Conservation (phyloP, 345 rosid genomes). For the Arabis alpina region DNA sequence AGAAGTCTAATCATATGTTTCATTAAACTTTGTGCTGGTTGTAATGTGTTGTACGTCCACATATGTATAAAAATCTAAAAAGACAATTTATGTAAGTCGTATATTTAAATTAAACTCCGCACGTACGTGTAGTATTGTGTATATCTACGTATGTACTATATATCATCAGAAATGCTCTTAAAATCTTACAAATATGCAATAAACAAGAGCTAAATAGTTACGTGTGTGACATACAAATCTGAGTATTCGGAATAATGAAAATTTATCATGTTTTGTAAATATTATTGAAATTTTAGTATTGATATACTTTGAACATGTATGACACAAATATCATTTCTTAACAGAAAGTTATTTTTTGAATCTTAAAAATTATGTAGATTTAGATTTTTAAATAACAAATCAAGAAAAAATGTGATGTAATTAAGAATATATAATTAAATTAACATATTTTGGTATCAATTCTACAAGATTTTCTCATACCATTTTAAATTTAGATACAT, state of each 20-base stretch:
- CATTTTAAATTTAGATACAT: too few relatives aligned
- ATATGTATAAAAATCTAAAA: not conserved
- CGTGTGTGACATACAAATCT: too few relatives aligned
- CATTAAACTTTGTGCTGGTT: constrained; percentile 1
- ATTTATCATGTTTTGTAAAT: too few relatives aligned
- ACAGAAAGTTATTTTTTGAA: not conserved
- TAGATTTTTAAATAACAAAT: not conserved
- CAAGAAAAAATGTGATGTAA: too few relatives aligned
- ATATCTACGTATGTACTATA: not conserved
- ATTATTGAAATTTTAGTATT: too few relatives aligned
- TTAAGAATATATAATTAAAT: not conserved
- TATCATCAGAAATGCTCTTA: constrained; percentile 8
- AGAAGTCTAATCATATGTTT: not conserved
- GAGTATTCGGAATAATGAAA: not conserved
- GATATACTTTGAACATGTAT: not conserved
- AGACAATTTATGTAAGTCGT: constrained; percentile 9
- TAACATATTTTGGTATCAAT: too few relatives aligned
- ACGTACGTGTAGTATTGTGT: not conserved
- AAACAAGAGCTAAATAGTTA: not conserved
- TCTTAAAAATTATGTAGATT: not conserved
- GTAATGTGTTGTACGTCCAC: constrained; percentile 30
- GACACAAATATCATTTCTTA: not conserved
- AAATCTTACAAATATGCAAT: not conserved
- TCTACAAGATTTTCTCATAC: not conserved
- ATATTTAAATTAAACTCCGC: not conserved